Percentiles rank a stretch among this genome's conserved stretches.
Evolutionary conservation across 306 rosid genomes (phyloP).

Genomic region (Inga oerstediana): DNA sequence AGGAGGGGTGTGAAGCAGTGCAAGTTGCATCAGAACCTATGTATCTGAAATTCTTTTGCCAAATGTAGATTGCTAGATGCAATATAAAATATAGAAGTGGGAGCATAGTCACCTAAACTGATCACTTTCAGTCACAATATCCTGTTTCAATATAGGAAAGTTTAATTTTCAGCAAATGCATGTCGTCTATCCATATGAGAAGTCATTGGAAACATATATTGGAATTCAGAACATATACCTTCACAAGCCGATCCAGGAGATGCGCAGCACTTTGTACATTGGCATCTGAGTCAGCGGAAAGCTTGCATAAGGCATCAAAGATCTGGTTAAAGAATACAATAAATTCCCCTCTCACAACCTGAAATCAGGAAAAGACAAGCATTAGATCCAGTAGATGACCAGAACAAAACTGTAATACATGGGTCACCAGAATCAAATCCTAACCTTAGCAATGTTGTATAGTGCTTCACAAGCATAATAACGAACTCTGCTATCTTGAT

Average conservation of each 20-base stretch:
- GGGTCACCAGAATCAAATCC: conserved; percentile 34
- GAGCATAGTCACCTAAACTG: conserved; percentile 85
- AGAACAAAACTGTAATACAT: conserved; percentile 10
- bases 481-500: conserved; percentile 99
- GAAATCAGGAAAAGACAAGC: conserved; percentile 38
- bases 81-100: conserved; percentile 25
- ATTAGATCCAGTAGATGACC: conserved; percentile 38
- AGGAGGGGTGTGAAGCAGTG: conserved; percentile 24
- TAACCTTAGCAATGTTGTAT: conserved; percentile 97
- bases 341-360: conserved; percentile 99
- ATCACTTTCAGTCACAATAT: conserved; percentile 98
- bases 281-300: conserved; percentile 94
- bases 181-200: background rate
- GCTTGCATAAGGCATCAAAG: conserved; percentile 98
- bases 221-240: conserved; percentile 54
- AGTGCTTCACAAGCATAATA: conserved; percentile 99
- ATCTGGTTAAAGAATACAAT: conserved; percentile 94
- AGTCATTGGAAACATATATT: conserved; percentile 1
- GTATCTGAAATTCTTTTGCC: conserved; percentile 29
- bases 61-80: conserved; percentile 31
- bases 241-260: conserved; percentile 96
- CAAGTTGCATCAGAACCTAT: conserved; percentile 29
- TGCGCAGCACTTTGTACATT: conserved; percentile 99
- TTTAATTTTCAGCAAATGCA: conserved; percentile 27
- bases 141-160: conserved; percentile 67